Evolutionary conservation across 75 land plant species (phyloP), one percentile per base, ranked within the genome.

Genomic region (Pseudotsuga menziesii): DNA sequence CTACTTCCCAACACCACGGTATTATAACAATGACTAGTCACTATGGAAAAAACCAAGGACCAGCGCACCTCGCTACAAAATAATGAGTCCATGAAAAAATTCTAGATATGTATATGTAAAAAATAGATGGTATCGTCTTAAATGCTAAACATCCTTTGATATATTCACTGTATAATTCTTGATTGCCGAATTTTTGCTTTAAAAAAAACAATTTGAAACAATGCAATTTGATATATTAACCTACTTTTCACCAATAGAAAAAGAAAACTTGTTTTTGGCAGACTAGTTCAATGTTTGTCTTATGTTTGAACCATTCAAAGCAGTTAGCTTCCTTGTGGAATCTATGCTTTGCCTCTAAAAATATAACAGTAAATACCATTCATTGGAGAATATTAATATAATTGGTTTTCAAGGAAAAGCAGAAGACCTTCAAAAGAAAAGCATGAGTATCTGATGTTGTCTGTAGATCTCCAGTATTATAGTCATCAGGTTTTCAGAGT

Each of bases 371-470:
- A n/a, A n/a, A 67, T 69, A 69, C 23, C 14, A 69, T 64, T 64
- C 17, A 32, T 32, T 32, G 19, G 69, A 29, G 32, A 16, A 12
- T 22, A 5, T 8, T 32, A 64, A 64, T 7, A 32, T 39, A 69
- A 44, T 39, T 19, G 52, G 20, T n/a, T 69, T 36, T 69, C 25
- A 39, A 64, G 48, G n/a, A 69, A 29, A 12, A 35, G 56, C 23
- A 22, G 5, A 61, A 57, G 41, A 92, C 95, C 89, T 91, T 88
- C 73, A 93, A 80, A 55, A 86, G 90, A 77, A 96, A 96, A n/a
- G 78, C 57, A 73, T 96, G 95, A 0, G 90, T 58, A 82, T 96
- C 99, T 61, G 58, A 67, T 19, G 98, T 95, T 61, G 99, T 96
- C 77, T 90, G 75, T 6, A 79, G 36, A 77, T 94, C 99, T 32